Base-by-base conservation (phyloP, 768 basidiomycete genomes). In the Boletales sp. region DNA sequence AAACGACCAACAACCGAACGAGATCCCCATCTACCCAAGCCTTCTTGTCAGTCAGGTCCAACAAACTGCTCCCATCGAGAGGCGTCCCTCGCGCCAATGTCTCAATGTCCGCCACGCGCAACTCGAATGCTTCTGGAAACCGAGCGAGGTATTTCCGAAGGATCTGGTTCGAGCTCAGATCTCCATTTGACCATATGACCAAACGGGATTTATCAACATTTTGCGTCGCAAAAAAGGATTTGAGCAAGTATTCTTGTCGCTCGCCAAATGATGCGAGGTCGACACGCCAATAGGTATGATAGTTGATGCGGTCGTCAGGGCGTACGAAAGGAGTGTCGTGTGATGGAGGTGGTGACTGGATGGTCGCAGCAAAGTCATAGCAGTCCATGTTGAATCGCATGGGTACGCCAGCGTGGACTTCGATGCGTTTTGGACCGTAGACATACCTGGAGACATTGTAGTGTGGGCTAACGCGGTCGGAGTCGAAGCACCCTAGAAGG, bases 21-120 rank as follows among this genome's bases (percentile, higher is more conserved):
- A 96, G 77, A 65, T 97, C 95, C 0, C 95, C 94, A 58, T 97
- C 95, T 25, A 96, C 74, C 95, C 94, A 97, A 8, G 92, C 95
- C 65, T 85, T 86, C 56, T 73, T 68, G 63, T 97, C 95, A 42
- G 71, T 70, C 47, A 80, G 73, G 49, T 77, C 69, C 51, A 95
- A 65, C 53, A 88, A 62, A 38, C 65, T 57, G 52, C 80, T 85
- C 9, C 82, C 85, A 31, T 89, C 80, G 54, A 97, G 73, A 44
- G 79, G 80, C 11, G 95, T 99, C 1, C 88, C 88, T 25, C 58
- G 73, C 25, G 92, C 90, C 49, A 97, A 70, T 19, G 50, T 53
- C 5, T 69, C 66, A 41, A 92, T 81, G 64, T 94, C 79, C 41
- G 88, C 88, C 19, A 83, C 68, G 35, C 79, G 75, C 50, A 95